Base-by-base conservation (phyloP, 2,329 filamentous ascomycete genomes). In the Sporothrix brunneoviolacea region DNA sequence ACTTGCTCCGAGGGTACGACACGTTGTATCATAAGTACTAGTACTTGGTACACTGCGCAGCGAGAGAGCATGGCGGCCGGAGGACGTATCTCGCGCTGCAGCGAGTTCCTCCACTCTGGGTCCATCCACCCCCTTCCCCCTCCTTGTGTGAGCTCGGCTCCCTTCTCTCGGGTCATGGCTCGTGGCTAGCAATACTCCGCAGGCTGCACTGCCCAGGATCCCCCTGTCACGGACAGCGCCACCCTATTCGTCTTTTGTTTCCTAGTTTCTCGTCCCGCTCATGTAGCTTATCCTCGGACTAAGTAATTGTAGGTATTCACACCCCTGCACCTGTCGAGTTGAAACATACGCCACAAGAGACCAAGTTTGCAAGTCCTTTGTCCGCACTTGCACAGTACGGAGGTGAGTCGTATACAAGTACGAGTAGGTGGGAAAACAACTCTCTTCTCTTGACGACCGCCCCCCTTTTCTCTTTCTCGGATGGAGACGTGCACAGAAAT, bases 131-230 rank as follows among this genome's bases (percentile, higher is more conserved):
- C 43, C 5, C 6, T 8, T 8, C n/a, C 22, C 36, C 28, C 32
- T 35, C 22, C 28, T 46, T 49, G 50, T 49, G 46, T 22, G 47
- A 49, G 44, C 45, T 56, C 54, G 54, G 54, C 53, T 56, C 54
- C 54, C 52, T 48, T 49, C 48, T 51, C 48, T 56, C 53, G 54
- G 52, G 52, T 52, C 47, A 36, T 43, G 27, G 45, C 45, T 45
- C 43, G 21, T 46, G 35, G 28, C n/a, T 42, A 38, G 18, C 19
- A n/a, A 21, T 37, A 33, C 28, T 50, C 39, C 21, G 38, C 21
- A 49, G n/a, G 13, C 24, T 22, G 38, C n/a, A 46, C 36, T 27
- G 21, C 32, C 42, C 27, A 43, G 28, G 39, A 22, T 19, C 35
- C 41, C 48, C 27, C 24, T 50, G 24, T 28, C 15, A 24, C 27